Conservation (phyloP, 768 basidiomycete genomes). For the Hygrophorus russula region DNA sequence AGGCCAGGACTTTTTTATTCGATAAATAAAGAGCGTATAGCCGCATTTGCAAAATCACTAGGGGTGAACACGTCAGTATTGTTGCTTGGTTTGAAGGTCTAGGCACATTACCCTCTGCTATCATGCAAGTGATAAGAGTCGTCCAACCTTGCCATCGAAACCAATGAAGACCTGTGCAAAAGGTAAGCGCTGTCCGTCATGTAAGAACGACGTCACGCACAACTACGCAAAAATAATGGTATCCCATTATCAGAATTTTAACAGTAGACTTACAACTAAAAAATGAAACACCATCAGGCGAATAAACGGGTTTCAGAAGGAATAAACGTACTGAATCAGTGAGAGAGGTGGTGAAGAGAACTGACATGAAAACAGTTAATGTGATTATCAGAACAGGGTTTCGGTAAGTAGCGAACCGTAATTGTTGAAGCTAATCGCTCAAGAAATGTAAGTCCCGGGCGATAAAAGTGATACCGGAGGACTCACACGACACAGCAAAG, state of each 20-base stretch:
- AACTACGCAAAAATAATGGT: constrained; percentile 10
- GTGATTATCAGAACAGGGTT: constrained; percentile 3
- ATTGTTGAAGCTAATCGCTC: constrained; percentile 33
- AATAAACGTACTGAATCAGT: constrained; percentile 25
- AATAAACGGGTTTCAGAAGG: background rate
- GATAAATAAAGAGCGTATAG: constrained; percentile 51
- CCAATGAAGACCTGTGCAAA: background rate
- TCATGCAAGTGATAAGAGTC: constrained; percentile 38
- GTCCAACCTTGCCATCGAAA: constrained; percentile 53
- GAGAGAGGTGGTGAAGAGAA: constrained; percentile 29
- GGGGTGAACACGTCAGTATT: background rate
- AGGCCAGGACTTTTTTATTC: constrained; percentile 35
- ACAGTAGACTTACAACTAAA: constrained; percentile 11
- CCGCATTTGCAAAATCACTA: constrained; percentile 51
- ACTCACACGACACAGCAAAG: constrained; percentile 40
- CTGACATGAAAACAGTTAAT: constrained; percentile 4
- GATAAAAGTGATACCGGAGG: background rate
- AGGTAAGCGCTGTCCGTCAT: background rate
- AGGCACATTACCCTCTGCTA: constrained; percentile 38
- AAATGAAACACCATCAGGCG: constrained; percentile 2
- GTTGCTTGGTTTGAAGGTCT: background rate
- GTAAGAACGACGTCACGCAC: constrained; percentile 11
- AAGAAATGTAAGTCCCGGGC: background rate
- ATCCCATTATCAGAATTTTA: background rate
- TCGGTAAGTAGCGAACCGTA: constrained; percentile 27